Conservation (phyloP, 1,139 yeast genomes). For the Geotrichum carabidarum region DNA sequence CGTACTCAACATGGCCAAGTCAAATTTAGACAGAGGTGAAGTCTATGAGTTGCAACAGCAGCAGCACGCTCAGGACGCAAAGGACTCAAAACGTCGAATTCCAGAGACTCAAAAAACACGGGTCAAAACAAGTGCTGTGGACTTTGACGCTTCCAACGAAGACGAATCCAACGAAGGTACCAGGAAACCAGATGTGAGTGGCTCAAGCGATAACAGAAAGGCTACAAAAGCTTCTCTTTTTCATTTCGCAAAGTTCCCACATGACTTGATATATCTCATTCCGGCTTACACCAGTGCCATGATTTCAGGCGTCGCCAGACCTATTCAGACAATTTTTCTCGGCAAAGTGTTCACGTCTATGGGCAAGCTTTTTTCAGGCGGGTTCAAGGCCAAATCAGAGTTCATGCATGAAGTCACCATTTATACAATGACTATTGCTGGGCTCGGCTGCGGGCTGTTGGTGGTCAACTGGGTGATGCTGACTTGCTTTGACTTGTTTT, state of each 20-base stretch:
- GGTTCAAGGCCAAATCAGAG: slow-evolving; percentile 23
- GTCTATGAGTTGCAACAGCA: background rate
- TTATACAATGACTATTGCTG: slow-evolving; percentile 42
- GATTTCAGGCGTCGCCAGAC: slow-evolving; percentile 51
- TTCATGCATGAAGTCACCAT: slow-evolving; percentile 44
- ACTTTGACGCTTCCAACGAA: background rate
- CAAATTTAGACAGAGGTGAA: slow-evolving; percentile 1
- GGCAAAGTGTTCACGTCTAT: slow-evolving; percentile 60
- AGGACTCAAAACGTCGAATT: background rate
- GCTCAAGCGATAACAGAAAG: background rate
- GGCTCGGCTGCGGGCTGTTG: slow-evolving; percentile 54
- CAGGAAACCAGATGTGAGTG: background rate
- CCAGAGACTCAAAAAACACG: background rate
- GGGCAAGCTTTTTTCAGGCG: slow-evolving; percentile 38
- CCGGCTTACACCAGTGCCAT: slow-evolving; percentile 32
- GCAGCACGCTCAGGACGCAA: background rate
- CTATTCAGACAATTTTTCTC: slow-evolving; percentile 58
- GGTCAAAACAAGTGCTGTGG: background rate
- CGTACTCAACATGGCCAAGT: background rate
- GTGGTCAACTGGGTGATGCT: slow-evolving; percentile 54
- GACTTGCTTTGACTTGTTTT: slow-evolving; percentile 60
- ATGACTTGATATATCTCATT: slow-evolving; percentile 30
- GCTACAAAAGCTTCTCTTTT: slow-evolving; percentile 13
- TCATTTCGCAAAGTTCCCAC: slow-evolving; percentile 15
- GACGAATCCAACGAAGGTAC: background rate